Evolutionary conservation across 2,329 filamentous ascomycete species (phyloP), one percentile per base, ranked within the genome.

Genomic region (Arthroderma sp.): DNA sequence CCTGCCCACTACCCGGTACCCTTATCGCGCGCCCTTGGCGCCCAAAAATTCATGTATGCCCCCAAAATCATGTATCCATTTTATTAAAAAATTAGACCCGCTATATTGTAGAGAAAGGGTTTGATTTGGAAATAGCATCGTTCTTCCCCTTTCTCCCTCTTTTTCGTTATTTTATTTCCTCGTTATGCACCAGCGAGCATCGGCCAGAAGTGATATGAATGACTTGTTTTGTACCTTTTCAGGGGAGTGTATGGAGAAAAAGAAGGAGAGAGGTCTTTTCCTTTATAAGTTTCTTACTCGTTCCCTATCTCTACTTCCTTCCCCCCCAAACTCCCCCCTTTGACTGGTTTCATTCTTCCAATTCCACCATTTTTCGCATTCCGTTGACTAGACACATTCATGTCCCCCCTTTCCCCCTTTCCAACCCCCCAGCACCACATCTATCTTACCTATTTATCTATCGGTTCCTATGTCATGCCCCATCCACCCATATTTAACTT

Each of bases 11-110:
- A 43, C 51, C 44, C 53, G 39, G 11, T 56, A 39, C 47, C 58
- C 39, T 54, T 13, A 39, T 55, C 55, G n/a, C 52, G 35, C 25
- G 31, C 38, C 37, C 38, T 65, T 68, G 58, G 59, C 61, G 55
- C 58, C 57, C 66, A 63, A 63, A 60, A 70, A 54, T 8, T 38
- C 51, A 54, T 54, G 51, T 54, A 54, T 54, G 51, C 51, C 51
- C 51, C 51, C 31, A 54, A 54, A 54, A 54, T 54, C 51, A 54
- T 54, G 51, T 54, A 54, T 38, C 51, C 51, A 54, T 38, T 61
- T 65, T 63, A 62, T 56, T 57, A 57, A 56, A 47, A n/a, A 52
- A 57, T 52, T 52, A 47, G 31, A 44, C 43, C 56, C 56, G 47
- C 51, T 56, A 51, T 49, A 19, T 57, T 57, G 57, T 51, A 57